These are phyloP conservation scores for Oemleria cerasiformis DNA, from an alignment of 306 rosid species.

Conservation along the genomic window DNA sequence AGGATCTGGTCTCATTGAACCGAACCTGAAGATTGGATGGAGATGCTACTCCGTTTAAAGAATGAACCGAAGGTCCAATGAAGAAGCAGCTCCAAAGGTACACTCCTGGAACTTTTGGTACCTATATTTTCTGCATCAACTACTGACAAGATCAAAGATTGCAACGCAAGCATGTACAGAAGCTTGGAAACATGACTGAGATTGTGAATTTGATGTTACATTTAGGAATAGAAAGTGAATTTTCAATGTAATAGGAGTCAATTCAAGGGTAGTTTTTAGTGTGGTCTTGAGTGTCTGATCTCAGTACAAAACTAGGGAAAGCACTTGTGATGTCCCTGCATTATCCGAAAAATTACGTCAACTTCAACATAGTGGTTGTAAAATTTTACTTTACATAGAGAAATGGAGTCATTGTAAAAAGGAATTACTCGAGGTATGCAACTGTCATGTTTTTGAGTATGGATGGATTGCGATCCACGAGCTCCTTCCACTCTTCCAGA, in stretches of 20 bases:
- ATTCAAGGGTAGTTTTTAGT: constrained; percentile 12
- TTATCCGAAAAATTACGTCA: neutral
- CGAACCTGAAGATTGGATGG: constrained; percentile 26
- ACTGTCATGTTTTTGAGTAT: constrained; percentile 59
- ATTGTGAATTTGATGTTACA: neutral
- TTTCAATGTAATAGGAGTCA: constrained; percentile 7
- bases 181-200: neutral
- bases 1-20: constrained; percentile 46
- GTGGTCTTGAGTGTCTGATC: constrained; percentile 28
- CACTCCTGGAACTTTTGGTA: neutral
- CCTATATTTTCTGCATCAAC: neutral
- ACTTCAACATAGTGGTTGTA: neutral
- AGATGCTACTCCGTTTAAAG: constrained; percentile 6
- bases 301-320: constrained; percentile 38
- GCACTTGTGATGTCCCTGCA: constrained; percentile 45
- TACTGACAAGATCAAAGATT: neutral
- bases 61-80: neutral
- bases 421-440: constrained; percentile 48
- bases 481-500: constrained; percentile 40
- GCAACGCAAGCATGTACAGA: neutral
- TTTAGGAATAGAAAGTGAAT: neutral
- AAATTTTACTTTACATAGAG: neutral
- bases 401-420: neutral
- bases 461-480: constrained; percentile 48
- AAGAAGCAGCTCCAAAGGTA: neutral